Percentiles rank a stretch among this genome's conserved stretches.
Evolutionary conservation across 306 rosid genomes (phyloP).

Genomic region (Oemleria cerasiformis): DNA sequence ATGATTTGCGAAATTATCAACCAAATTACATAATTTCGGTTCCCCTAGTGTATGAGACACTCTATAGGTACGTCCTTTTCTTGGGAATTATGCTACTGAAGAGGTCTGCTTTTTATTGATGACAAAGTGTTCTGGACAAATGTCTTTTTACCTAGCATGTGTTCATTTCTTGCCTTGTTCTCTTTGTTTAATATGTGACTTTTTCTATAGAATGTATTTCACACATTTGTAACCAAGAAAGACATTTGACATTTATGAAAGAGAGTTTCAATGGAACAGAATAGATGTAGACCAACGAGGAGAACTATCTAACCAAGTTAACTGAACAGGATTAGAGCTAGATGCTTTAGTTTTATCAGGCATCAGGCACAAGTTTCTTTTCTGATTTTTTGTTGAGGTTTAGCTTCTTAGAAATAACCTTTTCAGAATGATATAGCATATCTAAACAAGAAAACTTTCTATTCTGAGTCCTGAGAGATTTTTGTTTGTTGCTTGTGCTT

Average conservation of each 20-base stretch:
- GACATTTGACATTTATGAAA: neutral
- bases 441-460: neutral
- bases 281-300: too few relatives aligned
- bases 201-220: neutral
- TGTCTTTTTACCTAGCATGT: neutral
- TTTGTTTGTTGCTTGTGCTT: neutral
- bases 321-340: too few relatives aligned
- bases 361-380: neutral
- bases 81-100: conserved; percentile 7
- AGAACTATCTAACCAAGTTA: too few relatives aligned
- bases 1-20: conserved; percentile 65
- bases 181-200: neutral
- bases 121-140: neutral
- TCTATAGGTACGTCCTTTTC: conserved; percentile 61
- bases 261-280: neutral
- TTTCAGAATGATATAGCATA: neutral
- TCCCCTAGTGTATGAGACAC: conserved; percentile 88
- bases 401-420: neutral
- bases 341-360: too few relatives aligned
- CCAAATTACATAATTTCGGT: conserved; percentile 79
- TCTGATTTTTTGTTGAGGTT: neutral
- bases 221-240: neutral
- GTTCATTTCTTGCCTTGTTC: neutral
- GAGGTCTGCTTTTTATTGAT: neutral
- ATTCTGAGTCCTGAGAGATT: neutral